A percentile compares a stretch with the other conserved stretches of the same genome.
Evolutionary conservation across 352 stramenopile genomes (phyloP).

Genomic region (Globisporangium recalcitrans): DNA sequence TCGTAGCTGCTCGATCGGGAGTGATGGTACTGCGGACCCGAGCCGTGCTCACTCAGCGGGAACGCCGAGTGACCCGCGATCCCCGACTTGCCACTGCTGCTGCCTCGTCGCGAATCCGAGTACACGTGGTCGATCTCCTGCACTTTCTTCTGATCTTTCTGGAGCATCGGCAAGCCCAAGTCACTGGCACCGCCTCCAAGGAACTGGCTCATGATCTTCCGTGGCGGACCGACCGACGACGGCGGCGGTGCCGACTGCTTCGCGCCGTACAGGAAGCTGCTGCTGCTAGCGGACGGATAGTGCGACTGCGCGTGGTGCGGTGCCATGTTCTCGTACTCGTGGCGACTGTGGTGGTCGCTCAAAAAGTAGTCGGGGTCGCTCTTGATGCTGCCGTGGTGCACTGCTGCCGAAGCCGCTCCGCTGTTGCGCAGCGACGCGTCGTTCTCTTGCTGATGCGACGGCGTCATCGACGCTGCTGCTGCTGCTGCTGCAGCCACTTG

Average conservation of each 20-base stretch:
- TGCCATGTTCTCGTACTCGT: constrained; percentile 14
- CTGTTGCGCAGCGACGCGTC: constrained; percentile 15
- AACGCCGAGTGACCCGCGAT: constrained; percentile 19
- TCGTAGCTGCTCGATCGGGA: constrained; percentile 17
- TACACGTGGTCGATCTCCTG: constrained; percentile 34
- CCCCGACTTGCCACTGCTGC: constrained; percentile 11
- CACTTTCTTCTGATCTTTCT: constrained; percentile 37
- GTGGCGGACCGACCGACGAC: constrained; percentile 16
- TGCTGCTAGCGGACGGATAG: constrained; percentile 7
- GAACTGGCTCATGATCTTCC: constrained; percentile 38
- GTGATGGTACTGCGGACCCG: constrained; percentile 17
- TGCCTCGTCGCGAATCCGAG: constrained; percentile 24
- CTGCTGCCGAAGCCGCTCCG: background rate
- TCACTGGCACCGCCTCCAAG: constrained; percentile 21
- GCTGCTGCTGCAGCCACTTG: background rate
- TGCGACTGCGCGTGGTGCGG: constrained; percentile 20
- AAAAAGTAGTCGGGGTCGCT: constrained; percentile 15
- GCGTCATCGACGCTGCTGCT: background rate
- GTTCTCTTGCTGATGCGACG: constrained; percentile 20
- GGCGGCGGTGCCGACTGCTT: constrained; percentile 29
- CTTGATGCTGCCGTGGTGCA: constrained; percentile 6
- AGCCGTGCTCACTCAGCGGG: constrained; percentile 14
- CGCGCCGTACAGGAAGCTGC: constrained; percentile 33
- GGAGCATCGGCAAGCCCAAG: constrained; percentile 21
- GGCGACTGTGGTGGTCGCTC: constrained; percentile 9